Base-by-base conservation (phyloP, 2,329 filamentous ascomycete genomes). In the Diaporthe citrichinensis region DNA sequence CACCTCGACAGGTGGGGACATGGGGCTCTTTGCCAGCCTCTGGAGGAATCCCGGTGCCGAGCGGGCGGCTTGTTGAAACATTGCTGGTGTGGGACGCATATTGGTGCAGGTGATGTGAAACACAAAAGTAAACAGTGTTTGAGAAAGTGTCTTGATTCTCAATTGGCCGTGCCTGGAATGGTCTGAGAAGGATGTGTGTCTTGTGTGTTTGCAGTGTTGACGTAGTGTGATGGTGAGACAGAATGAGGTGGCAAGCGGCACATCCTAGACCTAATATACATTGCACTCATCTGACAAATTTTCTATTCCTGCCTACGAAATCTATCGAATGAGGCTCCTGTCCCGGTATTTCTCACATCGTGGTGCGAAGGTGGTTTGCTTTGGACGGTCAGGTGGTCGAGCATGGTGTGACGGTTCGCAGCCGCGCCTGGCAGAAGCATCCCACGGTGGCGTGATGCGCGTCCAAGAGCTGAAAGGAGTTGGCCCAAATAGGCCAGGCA, bases 381-480 rank as follows among this genome's bases (percentile, higher is more conserved):
- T 34, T 31, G n/a, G 20, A 51, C 44, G n/a, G 31, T 71, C 44
- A 74, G 62, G n/a, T 44, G 72, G 68, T 28, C 31, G 20, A 6
- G 10, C 46, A 34, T 76, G 74, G 74, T 51, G 67, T 76, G 75
- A 76, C 36, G 51, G 36, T n/a, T 36, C 17, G 46, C 73, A 23
- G 41, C 34, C 36, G 10, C 62, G 59, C 51, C 44, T 39, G 31
- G 41, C 51, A 41, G 53, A 57, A 75, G 67, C 75, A 76, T 69
- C 72, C 75, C 75, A 76, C 75, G 55, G 73, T 76, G 75, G 75
- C 73, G 73, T 76, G 75, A 75, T 68, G 49, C 14, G 36, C 25
- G 41, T 46, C 71, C 57, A 20, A 34, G 20, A 46, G 41, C 44
- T 20, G 28, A 44, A 68, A 53, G 15, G 31, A 15, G 41, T 12